A percentile compares a stretch with the other conserved stretches of the same genome.
Conservation (phyloP, 2,329 filamentous ascomycete species). For the Epichloe sp. region DNA sequence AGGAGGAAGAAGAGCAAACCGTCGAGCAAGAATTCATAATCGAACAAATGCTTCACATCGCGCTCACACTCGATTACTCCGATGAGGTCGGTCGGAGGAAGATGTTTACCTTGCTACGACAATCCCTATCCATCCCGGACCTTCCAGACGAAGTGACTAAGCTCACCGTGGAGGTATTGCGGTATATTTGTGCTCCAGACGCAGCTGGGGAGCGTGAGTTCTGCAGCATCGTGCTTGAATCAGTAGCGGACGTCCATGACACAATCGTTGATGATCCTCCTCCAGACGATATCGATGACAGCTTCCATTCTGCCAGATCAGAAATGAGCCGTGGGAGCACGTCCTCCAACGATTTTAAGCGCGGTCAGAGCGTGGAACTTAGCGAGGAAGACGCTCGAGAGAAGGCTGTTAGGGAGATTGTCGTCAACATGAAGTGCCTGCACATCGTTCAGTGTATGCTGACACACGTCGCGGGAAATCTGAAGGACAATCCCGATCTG, state of each 20-base stretch:
- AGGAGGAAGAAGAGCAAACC: slow-evolving; percentile 62
- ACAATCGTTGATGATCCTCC: slow-evolving; percentile 65
- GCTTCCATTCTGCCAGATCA: slow-evolving; percentile 87
- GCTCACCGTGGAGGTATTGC: slow-evolving; percentile 68
- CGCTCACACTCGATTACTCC: slow-evolving; percentile 86
- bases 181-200: slow-evolving; percentile 68
- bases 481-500: slow-evolving; percentile 83
- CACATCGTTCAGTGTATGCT: slow-evolving; percentile 97
- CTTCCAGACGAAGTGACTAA: slow-evolving; percentile 88
- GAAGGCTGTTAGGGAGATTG: slow-evolving; percentile 78
- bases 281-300: slow-evolving; percentile 46
- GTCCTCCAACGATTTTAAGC: slow-evolving; percentile 33
- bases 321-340: slow-evolving; percentile 60
- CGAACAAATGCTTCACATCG: slow-evolving; percentile 87
- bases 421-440: slow-evolving; percentile 97
- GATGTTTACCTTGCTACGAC: slow-evolving; percentile 85
- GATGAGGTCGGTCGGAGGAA: slow-evolving; percentile 90
- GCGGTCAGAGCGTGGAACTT: slow-evolving; percentile 27
- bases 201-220: slow-evolving; percentile 68
- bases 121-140: slow-evolving; percentile 72
- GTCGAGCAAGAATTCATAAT: slow-evolving; percentile 91
- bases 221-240: slow-evolving; percentile 76
- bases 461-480: slow-evolving; percentile 74
- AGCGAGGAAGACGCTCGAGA: slow-evolving; percentile 53
- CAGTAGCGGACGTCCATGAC: slow-evolving; percentile 92